phyloP scores from a whole-genome alignment of 345 rosid genomes.

The Murraya paniculata region DNA sequence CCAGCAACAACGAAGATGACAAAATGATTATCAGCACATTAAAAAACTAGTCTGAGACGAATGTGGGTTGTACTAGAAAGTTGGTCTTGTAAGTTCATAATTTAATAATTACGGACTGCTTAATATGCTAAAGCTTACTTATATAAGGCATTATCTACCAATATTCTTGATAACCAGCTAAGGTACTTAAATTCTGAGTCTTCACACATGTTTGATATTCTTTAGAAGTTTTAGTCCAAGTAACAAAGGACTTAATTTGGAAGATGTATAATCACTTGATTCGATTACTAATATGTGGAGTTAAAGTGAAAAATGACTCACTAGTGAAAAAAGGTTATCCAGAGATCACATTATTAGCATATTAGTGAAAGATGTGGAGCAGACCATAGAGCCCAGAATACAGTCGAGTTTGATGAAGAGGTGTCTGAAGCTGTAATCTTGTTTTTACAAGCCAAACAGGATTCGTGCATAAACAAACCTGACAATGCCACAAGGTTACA shows the following conservation, averaged over 20 bases:
- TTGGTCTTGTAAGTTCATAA: neutral
- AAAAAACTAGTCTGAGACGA: neutral
- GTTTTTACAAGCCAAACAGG: conserved; percentile 96
- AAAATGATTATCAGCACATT: neutral
- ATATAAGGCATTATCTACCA: neutral
- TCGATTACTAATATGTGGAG: conserved; percentile 10
- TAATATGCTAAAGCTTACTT: neutral
- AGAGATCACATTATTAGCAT: conserved; percentile 28
- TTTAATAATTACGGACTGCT: neutral
- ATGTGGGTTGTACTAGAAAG: neutral
- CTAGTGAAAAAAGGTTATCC: conserved; percentile 21
- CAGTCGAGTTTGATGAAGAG: conserved; percentile 67
- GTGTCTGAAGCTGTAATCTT: conserved; percentile 91
- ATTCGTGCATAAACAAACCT: conserved; percentile 91
- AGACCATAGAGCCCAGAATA: conserved; percentile 86
- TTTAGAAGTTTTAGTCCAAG: neutral
- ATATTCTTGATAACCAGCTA: neutral
- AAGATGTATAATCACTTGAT: conserved; percentile 12
- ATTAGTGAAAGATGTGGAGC: conserved; percentile 36
- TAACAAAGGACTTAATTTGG: neutral
- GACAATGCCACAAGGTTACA: conserved; percentile 20
- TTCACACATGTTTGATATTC: neutral
- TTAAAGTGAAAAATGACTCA: conserved; percentile 27
- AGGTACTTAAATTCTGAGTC: neutral
- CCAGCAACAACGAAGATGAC: conserved; percentile 13